Conservation (phyloP, 352 stramenopile species). For the Globisporangium cylindrosporum region DNA sequence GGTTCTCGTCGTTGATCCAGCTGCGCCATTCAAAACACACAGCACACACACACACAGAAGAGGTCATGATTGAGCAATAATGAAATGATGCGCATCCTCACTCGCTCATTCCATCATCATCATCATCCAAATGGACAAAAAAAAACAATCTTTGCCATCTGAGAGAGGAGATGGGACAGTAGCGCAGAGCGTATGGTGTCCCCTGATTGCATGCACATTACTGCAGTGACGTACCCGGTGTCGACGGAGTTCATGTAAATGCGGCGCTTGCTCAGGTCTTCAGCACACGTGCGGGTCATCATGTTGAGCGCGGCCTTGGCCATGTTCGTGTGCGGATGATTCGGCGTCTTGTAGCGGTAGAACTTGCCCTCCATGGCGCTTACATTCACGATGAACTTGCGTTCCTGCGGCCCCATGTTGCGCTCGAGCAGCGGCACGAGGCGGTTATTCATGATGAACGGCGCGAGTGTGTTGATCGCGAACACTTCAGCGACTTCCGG, state of each 20-base stretch:
- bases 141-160: conserved; percentile 8
- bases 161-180: conserved; percentile 7
- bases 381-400: conserved; percentile 96
- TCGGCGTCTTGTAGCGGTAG: conserved; percentile 96
- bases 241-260: conserved; percentile 99
- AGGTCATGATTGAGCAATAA: conserved; percentile 1
- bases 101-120: not conserved
- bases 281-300: conserved; percentile 96
- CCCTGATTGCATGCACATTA: not conserved
- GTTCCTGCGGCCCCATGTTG: conserved; percentile 33
- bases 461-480: conserved; percentile 95
- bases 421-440: conserved; percentile 89
- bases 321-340: conserved; percentile 98
- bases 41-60: conserved; percentile 13
- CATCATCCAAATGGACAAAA: not conserved
- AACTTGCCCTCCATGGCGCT: conserved; percentile 98
- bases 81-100: not conserved
- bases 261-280: conserved; percentile 91
- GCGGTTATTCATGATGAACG: conserved; percentile 96
- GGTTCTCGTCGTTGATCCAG: conserved; percentile 99
- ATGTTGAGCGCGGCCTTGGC: conserved; percentile 98
- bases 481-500: conserved; percentile 87
- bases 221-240: conserved; percentile 75
- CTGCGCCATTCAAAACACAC: conserved; percentile 20
- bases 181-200: not conserved